Base-by-base conservation (phyloP, 2,329 filamentous ascomycete species). In the Simplicillium sp. region DNA sequence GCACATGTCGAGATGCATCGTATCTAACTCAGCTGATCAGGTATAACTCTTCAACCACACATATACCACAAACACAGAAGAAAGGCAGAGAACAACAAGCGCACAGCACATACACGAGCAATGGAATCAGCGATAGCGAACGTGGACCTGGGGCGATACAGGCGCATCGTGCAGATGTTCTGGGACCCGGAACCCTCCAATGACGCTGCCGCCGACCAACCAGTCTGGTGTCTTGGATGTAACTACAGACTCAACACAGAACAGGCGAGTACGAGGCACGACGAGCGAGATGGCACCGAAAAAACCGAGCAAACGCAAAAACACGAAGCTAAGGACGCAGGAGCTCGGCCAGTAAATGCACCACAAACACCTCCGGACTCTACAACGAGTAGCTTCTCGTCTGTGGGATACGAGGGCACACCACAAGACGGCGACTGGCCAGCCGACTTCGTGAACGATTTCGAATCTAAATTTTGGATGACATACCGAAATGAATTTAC, bases 391-490 rank as follows among this genome's bases (percentile, higher is more conserved):
- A 75, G 71, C 48, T 65, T 74, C 46, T 68, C 70, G 38, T 71
- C 71, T 2, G 54, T 72, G 8, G 66, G 67, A 29, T 72, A 70
- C 41, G 68, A 68, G 11, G 58, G 74, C 16, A 55, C 60, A 2
- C 53, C 54, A 3, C 54, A 62, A 14, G 67, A 68, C 44, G 66
- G 67, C 12, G 81, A 83, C 44, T 98, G 92, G 92, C 92, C 92
- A 9, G 66, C 75, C 9, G 72, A 77, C 4, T 98, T 98, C 54
- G 67, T 97, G 29, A 84, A 88, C 45, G 92, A 98, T 60, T 94
- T 97, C 54, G 88, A 95, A 58, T 89, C 90, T 5, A 79, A 80
- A 46, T 78, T 96, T 59, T 97, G 92, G 90, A 86, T 98, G 75
- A 97, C 90, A 9, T 98, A 98, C 56, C 80, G 92, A 39, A 92